A percentile compares a stretch with the other conserved stretches of the same genome.
Evolutionary conservation across 2,329 filamentous ascomycete species (phyloP).

Genomic region (Pyricularia grisea): DNA sequence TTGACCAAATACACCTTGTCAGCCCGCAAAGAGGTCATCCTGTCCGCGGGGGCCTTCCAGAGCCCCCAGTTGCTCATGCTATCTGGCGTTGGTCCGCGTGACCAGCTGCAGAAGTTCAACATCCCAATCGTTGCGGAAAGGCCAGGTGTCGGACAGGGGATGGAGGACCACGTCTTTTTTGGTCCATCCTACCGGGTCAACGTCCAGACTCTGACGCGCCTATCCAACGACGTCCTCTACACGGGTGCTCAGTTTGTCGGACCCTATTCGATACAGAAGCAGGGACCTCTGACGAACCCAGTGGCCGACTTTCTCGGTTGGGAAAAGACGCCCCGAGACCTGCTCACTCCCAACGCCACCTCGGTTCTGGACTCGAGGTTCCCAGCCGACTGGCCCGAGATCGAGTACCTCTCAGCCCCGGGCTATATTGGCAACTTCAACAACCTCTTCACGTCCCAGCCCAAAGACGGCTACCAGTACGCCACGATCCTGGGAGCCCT

Average conservation of each 20-base stretch:
- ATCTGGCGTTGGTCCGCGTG: conserved; percentile 33
- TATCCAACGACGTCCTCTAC: conserved; percentile 8
- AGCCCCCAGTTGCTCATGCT: conserved; percentile 32
- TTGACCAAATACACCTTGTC: conserved; percentile 9
- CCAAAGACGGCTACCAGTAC: conserved; percentile 7
- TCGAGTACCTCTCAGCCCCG: conserved; percentile 10
- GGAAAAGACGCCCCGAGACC: conserved; percentile 11
- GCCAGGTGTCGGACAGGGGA: conserved; percentile 27
- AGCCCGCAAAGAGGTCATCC: conserved; percentile 28
- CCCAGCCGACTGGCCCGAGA: conserved; percentile 10
- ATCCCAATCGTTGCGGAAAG: conserved; percentile 27
- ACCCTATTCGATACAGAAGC: conserved; percentile 3
- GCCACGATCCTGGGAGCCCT: conserved; percentile 7
- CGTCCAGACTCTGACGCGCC: conserved; percentile 10
- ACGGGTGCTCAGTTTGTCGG: conserved; percentile 4
- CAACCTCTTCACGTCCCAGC: conserved; percentile 5
- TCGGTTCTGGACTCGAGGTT: not conserved
- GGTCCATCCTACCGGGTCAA: conserved; percentile 8
- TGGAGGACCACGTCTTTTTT: conserved; percentile 24
- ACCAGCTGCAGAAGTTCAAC: conserved; percentile 25
- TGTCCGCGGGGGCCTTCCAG: conserved; percentile 31
- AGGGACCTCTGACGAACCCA: conserved; percentile 13
- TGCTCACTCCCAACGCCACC: not conserved
- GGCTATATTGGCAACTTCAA: conserved; percentile 11
- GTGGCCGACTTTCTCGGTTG: conserved; percentile 14